Evolutionary conservation across 352 stramenopile species (phyloP).

Genomic region (Pythium dissotocum): DNA sequence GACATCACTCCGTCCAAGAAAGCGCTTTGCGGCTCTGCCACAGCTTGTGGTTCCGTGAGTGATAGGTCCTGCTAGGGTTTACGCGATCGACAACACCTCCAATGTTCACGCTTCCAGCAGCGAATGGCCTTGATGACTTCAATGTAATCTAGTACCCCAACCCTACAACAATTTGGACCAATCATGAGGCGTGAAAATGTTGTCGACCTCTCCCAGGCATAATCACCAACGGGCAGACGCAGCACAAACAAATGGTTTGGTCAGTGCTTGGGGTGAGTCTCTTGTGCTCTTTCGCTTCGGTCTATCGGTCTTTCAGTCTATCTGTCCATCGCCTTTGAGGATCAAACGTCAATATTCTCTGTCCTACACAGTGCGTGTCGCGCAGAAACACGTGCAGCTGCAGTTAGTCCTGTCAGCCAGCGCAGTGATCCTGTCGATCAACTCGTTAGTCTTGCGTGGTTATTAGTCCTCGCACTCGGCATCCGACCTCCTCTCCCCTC

Average conservation of each 20-base stretch:
- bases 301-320: background rate
- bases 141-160: slow-evolving; percentile 21
- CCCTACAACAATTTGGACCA: slow-evolving; percentile 12
- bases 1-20: slow-evolving; percentile 12
- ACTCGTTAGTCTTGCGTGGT: background rate
- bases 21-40: too few species aligned
- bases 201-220: slow-evolving; percentile 15
- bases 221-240: slow-evolving; percentile 14
- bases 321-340: background rate
- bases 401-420: background rate
- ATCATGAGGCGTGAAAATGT: slow-evolving; percentile 1
- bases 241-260: background rate
- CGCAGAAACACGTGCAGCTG: background rate
- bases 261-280: slow-evolving; percentile 1
- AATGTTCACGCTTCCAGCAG: slow-evolving; percentile 22
- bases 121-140: slow-evolving; percentile 23
- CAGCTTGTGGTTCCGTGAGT: background rate
- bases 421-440: background rate
- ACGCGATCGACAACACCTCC: slow-evolving; percentile 14
- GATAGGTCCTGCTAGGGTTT: slow-evolving; percentile 3
- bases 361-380: background rate
- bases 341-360: slow-evolving; percentile 12
- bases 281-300: too few species aligned
- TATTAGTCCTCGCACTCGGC: background rate
- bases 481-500: background rate